Evolutionary conservation across 2,329 filamentous ascomycete genomes (phyloP).

Genomic region (Apiospora hydei): DNA sequence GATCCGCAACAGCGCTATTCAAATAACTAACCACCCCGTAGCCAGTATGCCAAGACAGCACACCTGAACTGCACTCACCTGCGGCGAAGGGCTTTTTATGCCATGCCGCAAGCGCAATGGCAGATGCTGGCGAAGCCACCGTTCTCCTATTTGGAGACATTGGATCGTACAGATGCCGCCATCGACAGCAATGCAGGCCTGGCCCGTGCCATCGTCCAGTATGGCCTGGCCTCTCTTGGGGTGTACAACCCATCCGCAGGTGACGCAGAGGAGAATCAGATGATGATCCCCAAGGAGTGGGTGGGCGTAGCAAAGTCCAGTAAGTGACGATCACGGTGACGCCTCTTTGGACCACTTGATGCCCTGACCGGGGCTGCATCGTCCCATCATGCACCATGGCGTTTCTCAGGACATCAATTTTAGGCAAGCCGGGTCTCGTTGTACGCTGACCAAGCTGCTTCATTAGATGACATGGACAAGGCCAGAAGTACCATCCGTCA

Average conservation of each 20-base stretch:
- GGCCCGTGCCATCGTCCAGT: slow-evolving; percentile 77
- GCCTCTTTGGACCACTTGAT: not conserved
- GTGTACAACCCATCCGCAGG: slow-evolving; percentile 47
- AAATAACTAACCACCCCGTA: slow-evolving; percentile 45
- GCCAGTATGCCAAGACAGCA: slow-evolving; percentile 83
- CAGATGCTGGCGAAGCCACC: slow-evolving; percentile 80
- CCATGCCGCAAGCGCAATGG: slow-evolving; percentile 84
- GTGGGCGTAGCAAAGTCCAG: slow-evolving; percentile 70
- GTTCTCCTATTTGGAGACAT: slow-evolving; percentile 81
- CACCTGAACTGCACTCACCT: slow-evolving; percentile 93
- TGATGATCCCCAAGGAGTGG: slow-evolving; percentile 66
- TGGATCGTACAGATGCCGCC: slow-evolving; percentile 82
- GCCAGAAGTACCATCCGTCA: slow-evolving; percentile 91
- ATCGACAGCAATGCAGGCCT: slow-evolving; percentile 90
- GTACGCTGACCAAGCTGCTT: slow-evolving; percentile 8
- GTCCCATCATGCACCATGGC: not conserved
- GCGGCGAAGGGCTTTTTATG: slow-evolving; percentile 91
- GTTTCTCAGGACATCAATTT: not conserved
- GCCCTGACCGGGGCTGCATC: not conserved
- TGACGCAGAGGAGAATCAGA: slow-evolving; percentile 43
- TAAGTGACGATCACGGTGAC: not conserved
- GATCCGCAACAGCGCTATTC: not conserved
- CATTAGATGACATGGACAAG: slow-evolving; percentile 79
- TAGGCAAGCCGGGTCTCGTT: not conserved
- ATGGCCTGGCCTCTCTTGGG: slow-evolving; percentile 72